phyloP scores from a whole-genome alignment of 2,329 filamentous ascomycete species.

The Dothideomycetidae sp. region DNA sequence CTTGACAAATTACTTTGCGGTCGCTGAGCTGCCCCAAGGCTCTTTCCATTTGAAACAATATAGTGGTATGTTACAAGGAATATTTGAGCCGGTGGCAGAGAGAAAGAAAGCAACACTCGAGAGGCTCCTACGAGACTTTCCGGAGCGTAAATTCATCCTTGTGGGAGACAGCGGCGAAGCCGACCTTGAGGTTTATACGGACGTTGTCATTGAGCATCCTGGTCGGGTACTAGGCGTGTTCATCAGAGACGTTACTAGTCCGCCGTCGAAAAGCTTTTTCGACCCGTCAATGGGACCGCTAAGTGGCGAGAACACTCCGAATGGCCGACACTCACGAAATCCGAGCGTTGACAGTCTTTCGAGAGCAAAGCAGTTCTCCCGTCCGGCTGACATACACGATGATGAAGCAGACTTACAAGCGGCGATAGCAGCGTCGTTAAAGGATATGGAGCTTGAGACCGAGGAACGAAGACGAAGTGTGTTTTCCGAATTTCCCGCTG shows the following conservation, averaged over 20 bases:
- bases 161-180: constrained; percentile 95
- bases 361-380: constrained; percentile 19
- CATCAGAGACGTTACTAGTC: constrained; percentile 87
- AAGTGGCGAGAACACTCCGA: constrained; percentile 17
- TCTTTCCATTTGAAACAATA: constrained; percentile 96
- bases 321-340: constrained; percentile 16
- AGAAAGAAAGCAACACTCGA: constrained; percentile 81
- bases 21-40: constrained; percentile 67
- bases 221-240: constrained; percentile 75
- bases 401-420: constrained; percentile 34
- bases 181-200: constrained; percentile 92
- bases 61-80: constrained; percentile 90
- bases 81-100: constrained; percentile 94
- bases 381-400: constrained; percentile 26
- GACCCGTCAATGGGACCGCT: constrained; percentile 42
- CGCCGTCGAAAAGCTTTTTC: constrained; percentile 60
- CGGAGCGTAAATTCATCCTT: constrained; percentile 73
- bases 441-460: constrained; percentile 28
- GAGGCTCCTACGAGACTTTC: constrained; percentile 77
- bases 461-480: constrained; percentile 1
- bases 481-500: constrained; percentile 4
- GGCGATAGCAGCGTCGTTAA: constrained; percentile 34
- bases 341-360: constrained; percentile 20
- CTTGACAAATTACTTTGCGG: constrained; percentile 67
- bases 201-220: constrained; percentile 73